A percentile compares a stretch with the other conserved stretches of the same genome.
These are phyloP conservation scores for Metarhizium anisopliae DNA, from an alignment of 2,329 filamentous ascomycete genomes.

Conservation along the genomic window DNA sequence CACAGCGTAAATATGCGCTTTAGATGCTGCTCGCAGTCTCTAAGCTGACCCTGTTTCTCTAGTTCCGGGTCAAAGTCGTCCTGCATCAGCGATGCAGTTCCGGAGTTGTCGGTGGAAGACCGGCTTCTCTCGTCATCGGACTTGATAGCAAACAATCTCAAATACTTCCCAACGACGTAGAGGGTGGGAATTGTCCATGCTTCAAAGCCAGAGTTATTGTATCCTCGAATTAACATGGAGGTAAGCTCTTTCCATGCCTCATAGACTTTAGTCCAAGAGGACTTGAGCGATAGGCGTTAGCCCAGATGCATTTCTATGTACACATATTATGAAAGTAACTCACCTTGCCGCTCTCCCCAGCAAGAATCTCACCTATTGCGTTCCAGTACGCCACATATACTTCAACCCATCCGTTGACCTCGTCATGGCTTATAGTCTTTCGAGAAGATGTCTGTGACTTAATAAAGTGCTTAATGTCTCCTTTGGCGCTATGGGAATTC, in stretches of 20 bases:
- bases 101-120: slow-evolving; percentile 25
- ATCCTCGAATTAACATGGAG: slow-evolving; percentile 69
- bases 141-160: slow-evolving; percentile 82
- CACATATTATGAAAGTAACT: slow-evolving; percentile 1
- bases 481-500: slow-evolving; percentile 54
- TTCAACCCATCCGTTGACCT: slow-evolving; percentile 76
- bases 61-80: slow-evolving; percentile 74
- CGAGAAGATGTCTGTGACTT: slow-evolving; percentile 47
- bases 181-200: slow-evolving; percentile 91
- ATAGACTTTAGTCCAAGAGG: slow-evolving; percentile 78
- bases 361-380: slow-evolving; percentile 63
- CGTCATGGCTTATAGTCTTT: slow-evolving; percentile 50
- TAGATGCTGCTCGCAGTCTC: slow-evolving; percentile 83
- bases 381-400: slow-evolving; percentile 82
- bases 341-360: slow-evolving; percentile 33
- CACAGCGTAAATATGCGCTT: slow-evolving; percentile 91
- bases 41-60: slow-evolving; percentile 74
- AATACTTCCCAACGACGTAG: slow-evolving; percentile 77
- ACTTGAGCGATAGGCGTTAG: slow-evolving; percentile 16
- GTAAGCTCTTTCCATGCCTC: slow-evolving; percentile 82
- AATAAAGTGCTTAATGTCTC: slow-evolving; percentile 66
- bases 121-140: slow-evolving; percentile 63
- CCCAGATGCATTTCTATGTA: slow-evolving; percentile 4
- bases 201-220: slow-evolving; percentile 65
- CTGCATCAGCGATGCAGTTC: slow-evolving; percentile 44